Evolutionary conservation across 2,329 filamentous ascomycete species (phyloP).

Genomic region (Aspergillus quadricinctus): DNA sequence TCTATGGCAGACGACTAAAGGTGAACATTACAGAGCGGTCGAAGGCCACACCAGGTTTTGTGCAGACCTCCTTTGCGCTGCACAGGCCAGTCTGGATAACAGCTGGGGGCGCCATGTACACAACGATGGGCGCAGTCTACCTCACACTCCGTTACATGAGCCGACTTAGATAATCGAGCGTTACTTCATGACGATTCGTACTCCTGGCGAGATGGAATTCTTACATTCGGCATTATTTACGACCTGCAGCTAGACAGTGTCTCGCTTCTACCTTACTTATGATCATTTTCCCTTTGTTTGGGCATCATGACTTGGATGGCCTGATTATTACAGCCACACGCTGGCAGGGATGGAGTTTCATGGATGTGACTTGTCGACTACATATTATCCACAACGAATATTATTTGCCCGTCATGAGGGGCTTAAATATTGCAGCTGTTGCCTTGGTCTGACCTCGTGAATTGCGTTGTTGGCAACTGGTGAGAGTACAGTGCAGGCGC

Average conservation of each 20-base stretch:
- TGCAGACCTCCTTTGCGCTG: constrained; percentile 27
- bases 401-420: background rate
- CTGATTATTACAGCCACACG: background rate
- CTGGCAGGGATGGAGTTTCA: background rate
- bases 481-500: background rate
- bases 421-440: background rate
- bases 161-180: constrained; percentile 13
- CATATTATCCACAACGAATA: background rate
- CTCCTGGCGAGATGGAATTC: background rate
- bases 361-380: background rate
- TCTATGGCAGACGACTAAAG: background rate
- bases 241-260: background rate
- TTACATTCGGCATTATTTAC: background rate
- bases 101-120: constrained; percentile 28
- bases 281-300: background rate
- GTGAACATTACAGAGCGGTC: constrained; percentile 19
- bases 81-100: constrained; percentile 32
- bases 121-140: constrained; percentile 27
- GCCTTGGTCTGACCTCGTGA: background rate
- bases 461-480: background rate
- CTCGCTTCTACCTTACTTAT: background rate
- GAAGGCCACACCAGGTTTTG: constrained; percentile 22
- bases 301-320: background rate
- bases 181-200: background rate
- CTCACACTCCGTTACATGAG: constrained; percentile 29